phyloP scores from a whole-genome alignment of 805 yeast genomes.

The Wickerhamomyces bovis region DNA sequence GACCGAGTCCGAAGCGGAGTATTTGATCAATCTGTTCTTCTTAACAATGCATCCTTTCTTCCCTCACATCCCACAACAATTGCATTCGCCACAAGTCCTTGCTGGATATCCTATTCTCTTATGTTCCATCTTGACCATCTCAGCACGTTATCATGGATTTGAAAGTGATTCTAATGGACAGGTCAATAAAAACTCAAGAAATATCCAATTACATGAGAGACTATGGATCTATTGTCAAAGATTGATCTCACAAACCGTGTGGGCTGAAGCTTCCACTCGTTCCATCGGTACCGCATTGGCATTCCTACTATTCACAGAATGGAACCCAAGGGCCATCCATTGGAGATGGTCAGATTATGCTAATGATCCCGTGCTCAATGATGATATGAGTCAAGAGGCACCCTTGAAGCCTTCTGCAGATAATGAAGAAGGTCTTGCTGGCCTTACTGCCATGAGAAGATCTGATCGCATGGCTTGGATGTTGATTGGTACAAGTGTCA shows the following conservation, averaged over 20 bases:
- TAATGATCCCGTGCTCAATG: constrained; percentile 39
- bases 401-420: constrained; percentile 5
- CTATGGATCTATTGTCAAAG: constrained; percentile 82
- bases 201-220: constrained; percentile 66
- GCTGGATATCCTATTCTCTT: constrained; percentile 77
- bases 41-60: constrained; percentile 82
- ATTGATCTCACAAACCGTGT: constrained; percentile 76
- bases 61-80: constrained; percentile 75
- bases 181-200: constrained; percentile 31
- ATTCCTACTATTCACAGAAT: constrained; percentile 79
- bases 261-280: constrained; percentile 91
- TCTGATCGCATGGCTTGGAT: constrained; percentile 92
- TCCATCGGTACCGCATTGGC: constrained; percentile 85
- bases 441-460: constrained; percentile 78
- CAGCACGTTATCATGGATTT: constrained; percentile 69
- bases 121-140: constrained; percentile 74
- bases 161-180: constrained; percentile 30
- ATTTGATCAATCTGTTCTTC: constrained; percentile 57
- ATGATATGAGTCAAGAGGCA: constrained; percentile 4
- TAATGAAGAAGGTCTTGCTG: constrained; percentile 46
- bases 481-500: constrained; percentile 81
- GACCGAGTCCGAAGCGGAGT: constrained; percentile 55
- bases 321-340: constrained; percentile 95
- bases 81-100: constrained; percentile 59
- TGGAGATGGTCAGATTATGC: constrained; percentile 86